A percentile compares a stretch with the other conserved stretches of the same genome.
Conservation (phyloP, 1,284 basidiomycete genomes). For the Peniophora sp. region DNA sequence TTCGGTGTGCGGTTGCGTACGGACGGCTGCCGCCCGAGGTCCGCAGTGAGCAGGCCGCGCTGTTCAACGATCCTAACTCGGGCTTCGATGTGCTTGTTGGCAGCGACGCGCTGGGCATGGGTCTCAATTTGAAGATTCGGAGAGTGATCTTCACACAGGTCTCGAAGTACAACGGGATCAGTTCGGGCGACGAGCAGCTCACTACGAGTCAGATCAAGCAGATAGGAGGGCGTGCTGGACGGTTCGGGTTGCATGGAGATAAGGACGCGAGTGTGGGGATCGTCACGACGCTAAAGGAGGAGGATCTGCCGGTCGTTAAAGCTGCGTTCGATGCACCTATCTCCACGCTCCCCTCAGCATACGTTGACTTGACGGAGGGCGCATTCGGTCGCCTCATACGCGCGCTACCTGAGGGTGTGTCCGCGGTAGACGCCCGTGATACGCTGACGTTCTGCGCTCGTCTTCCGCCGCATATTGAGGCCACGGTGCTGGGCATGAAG, state of each 20-base stretch:
- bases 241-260: conserved; percentile 67
- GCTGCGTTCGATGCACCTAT: conserved; percentile 32
- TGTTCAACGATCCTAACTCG: conserved; percentile 78
- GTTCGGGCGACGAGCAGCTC: conserved; percentile 47
- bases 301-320: conserved; percentile 63
- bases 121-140: conserved; percentile 89
- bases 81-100: conserved; percentile 84
- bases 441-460: conserved; percentile 21
- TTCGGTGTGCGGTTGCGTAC: conserved; percentile 85
- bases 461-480: conserved; percentile 16
- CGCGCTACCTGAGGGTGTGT: conserved; percentile 30
- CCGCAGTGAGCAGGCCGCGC: conserved; percentile 79
- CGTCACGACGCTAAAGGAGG: conserved; percentile 62
- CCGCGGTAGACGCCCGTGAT: conserved; percentile 12
- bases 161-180: conserved; percentile 43
- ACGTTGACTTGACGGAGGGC: conserved; percentile 19
- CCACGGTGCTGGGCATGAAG: conserved; percentile 13
- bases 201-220: conserved; percentile 87
- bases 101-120: conserved; percentile 94
- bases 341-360: conserved; percentile 24
- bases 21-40: conserved; percentile 87
- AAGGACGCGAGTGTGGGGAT: conserved; percentile 45
- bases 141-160: conserved; percentile 81
- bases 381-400: conserved; percentile 20
- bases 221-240: conserved; percentile 92